Base-by-base conservation (phyloP, 2,329 filamentous ascomycete species). In the Cryphonectria carpinicola region DNA sequence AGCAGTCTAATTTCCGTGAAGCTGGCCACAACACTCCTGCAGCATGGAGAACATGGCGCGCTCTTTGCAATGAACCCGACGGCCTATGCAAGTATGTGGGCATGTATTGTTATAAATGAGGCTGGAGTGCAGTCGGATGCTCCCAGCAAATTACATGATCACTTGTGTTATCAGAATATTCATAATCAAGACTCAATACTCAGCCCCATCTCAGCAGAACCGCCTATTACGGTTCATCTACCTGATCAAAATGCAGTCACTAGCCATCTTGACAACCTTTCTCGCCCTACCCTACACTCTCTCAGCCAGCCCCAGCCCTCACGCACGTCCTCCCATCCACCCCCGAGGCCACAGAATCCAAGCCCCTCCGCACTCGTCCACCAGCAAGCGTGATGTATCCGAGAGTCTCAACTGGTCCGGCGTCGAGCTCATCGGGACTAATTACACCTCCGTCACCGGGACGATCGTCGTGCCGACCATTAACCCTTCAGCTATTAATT, bases 391-490 rank as follows among this genome's bases (percentile, higher is more conserved):
- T 5, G 35, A n/a, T 19, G 17, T 61, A 22, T 61, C 58, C 19
- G 35, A 61, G 58, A 61, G 58, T 22, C 35, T 61, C 7, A 61
- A 61, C 35, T 61, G 35, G 58, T 61, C 58, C 58, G 60, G 60
- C 19, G 35, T 35, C 35, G 60, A 62, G 60, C 35, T 62, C 6
- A 11, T 22, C 60, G 60, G 60, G n/a, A 62, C 32, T 19, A 62
- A 62, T n/a, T 46, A 32, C 39, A 43, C 39, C n/a, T 64, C 61
- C 10, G 39, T 64, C 4, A 46, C 61, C 13, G 61, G 61, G 39
- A 46, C 39, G 4, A 46, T 64, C 39, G 39, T 43, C 22, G 61
- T 64, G n/a, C 61, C 61, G 22, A 64, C 61, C 22, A 32, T 41
- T n/a, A 14, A 64, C 22, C 22, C n/a, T 4, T 41, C 37, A 14